Conservation (phyloP, 176 grass and related monocot species). For the Eleusine coracana region DNA sequence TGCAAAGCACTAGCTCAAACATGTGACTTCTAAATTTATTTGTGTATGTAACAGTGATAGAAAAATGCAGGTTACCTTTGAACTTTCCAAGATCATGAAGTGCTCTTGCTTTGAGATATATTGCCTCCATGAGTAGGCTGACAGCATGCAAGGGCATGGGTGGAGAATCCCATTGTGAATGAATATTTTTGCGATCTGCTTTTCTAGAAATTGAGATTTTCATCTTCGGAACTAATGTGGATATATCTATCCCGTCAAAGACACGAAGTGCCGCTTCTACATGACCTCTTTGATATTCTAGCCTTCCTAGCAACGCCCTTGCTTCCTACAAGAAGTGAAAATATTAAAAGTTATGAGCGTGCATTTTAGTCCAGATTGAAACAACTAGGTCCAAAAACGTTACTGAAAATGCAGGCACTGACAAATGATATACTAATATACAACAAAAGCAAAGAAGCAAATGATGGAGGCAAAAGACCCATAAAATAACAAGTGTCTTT, state of each 20-base stretch:
- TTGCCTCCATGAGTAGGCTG: constrained; percentile 77
- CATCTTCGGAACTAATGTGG: constrained; percentile 79
- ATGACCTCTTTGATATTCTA: constrained; percentile 95
- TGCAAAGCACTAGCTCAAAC: not conserved
- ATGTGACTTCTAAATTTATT: constrained; percentile 25
- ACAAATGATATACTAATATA: constrained; percentile 14
- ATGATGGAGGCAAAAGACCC: not conserved
- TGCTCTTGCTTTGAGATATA: constrained; percentile 91
- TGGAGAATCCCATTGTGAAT: constrained; percentile 55
- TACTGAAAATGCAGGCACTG: constrained; percentile 14
- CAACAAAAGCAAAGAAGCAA: not conserved
- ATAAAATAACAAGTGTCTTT: constrained; percentile 23
- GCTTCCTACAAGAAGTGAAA: constrained; percentile 76
- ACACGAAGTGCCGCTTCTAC: constrained; percentile 83
- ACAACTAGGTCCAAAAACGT: constrained; percentile 16
- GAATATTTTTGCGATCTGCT: constrained; percentile 57
- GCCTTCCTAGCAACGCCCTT: constrained; percentile 89
- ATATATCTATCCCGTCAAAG: constrained; percentile 87
- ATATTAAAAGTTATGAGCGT: constrained; percentile 16
- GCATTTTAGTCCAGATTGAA: constrained; percentile 19
- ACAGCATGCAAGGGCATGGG: constrained; percentile 89
- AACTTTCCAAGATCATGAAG: constrained; percentile 91
- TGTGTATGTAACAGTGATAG: constrained; percentile 4
- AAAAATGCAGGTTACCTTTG: constrained; percentile 61
- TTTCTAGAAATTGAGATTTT: constrained; percentile 75